Conservation (phyloP, 108 stramenopile genomes). For the Fistulifera pelliculosa region DNA sequence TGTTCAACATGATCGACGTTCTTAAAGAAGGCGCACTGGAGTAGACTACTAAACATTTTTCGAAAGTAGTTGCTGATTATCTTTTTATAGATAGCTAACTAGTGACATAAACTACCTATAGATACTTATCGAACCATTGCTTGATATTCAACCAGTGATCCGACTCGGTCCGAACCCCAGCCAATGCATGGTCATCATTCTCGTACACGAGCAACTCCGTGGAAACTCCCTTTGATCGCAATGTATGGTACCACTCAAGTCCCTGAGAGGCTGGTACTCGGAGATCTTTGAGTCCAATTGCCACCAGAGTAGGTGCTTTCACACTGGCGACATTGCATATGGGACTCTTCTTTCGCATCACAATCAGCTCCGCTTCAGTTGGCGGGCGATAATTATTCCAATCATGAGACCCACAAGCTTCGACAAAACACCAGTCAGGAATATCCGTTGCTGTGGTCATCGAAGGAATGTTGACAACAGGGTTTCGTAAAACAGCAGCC, state of each 20-base stretch:
- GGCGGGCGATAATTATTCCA: conserved; percentile 46
- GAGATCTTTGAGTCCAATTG: conserved; percentile 68
- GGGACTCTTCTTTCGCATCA: conserved; percentile 65
- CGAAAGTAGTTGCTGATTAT: not conserved
- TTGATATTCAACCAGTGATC: conserved; percentile 78
- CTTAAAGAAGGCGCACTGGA: conserved; percentile 78
- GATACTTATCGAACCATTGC: conserved; percentile 68
- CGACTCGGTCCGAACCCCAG: conserved; percentile 50
- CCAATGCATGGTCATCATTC: conserved; percentile 71
- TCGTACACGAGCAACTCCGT: conserved; percentile 67
- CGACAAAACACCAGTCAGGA: conserved; percentile 88
- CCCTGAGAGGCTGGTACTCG: conserved; percentile 74
- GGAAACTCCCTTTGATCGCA: conserved; percentile 47
- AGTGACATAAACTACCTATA: conserved; percentile 4
- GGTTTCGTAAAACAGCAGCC: conserved; percentile 85
- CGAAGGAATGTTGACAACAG: conserved; percentile 84
- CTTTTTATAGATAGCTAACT: not conserved
- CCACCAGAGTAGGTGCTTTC: conserved; percentile 79
- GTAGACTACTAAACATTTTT: conserved; percentile 15
- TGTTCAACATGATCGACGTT: conserved; percentile 87
- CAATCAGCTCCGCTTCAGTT: conserved; percentile 26
- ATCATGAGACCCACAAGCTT: conserved; percentile 55
- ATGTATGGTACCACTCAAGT: conserved; percentile 63
- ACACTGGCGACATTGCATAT: conserved; percentile 59
- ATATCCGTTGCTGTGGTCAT: conserved; percentile 89